phyloP scores from a whole-genome alignment of 192 early-diverging fungal genomes.

The Endogone sp. region DNA sequence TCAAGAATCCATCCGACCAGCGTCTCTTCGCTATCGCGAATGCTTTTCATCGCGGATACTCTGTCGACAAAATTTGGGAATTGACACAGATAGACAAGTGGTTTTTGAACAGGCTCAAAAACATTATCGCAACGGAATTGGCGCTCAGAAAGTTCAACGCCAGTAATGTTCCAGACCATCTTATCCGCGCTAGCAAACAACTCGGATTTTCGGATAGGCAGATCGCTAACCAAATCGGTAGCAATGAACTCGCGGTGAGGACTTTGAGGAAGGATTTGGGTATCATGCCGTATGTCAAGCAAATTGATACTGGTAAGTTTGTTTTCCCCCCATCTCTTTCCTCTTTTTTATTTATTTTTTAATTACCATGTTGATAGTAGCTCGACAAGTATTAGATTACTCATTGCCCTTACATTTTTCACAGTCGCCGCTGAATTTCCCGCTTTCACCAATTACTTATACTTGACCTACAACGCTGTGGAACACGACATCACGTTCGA shows the following conservation, averaged over 20 bases:
- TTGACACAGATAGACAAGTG: conserved; percentile 94
- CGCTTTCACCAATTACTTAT: conserved; percentile 96
- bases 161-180: conserved; percentile 48
- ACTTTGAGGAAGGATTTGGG: conserved; percentile 73
- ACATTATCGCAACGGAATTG: conserved; percentile 82
- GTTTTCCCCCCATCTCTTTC: neutral
- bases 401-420: neutral
- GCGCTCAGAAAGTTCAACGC: conserved; percentile 55
- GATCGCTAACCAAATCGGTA: conserved; percentile 63
- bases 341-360: conserved; percentile 9
- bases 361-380: conserved; percentile 13
- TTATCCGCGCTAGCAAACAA: conserved; percentile 81
- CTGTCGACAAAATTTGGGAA: conserved; percentile 86
- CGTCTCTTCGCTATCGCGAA: conserved; percentile 96
- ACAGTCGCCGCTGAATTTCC: conserved; percentile 97
- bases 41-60: conserved; percentile 89
- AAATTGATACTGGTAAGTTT: conserved; percentile 84
- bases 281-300: conserved; percentile 94
- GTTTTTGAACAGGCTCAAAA: conserved; percentile 94
- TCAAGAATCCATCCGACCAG: conserved; percentile 87
- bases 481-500: conserved; percentile 91
- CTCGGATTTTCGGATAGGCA: conserved; percentile 96
- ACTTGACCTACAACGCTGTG: conserved; percentile 94
- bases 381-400: no score
- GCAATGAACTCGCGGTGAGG: conserved; percentile 87